A percentile compares a stretch with the other conserved stretches of the same genome.
Evolutionary conservation across 1,284 basidiomycete genomes (phyloP).

Genomic region (Cryptococcus sp.): DNA sequence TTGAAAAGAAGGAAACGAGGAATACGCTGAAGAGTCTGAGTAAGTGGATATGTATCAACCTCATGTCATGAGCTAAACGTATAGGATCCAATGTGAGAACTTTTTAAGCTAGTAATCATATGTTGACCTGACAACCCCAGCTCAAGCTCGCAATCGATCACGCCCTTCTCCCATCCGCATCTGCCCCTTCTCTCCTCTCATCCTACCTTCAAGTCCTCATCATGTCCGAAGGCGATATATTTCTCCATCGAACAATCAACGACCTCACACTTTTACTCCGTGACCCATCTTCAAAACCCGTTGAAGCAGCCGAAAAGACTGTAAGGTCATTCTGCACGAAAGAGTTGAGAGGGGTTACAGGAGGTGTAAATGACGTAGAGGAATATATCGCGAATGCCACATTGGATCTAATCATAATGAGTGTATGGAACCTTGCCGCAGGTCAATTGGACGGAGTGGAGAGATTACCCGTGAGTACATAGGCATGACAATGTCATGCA

Average conservation of each 20-base stretch:
- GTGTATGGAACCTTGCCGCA: conserved; percentile 36
- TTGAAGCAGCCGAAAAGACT: conserved; percentile 34
- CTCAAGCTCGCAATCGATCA: conserved; percentile 48
- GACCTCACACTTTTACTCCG: conserved; percentile 40
- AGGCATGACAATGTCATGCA: not conserved
- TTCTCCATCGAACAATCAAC: conserved; percentile 37
- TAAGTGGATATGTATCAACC: conserved; percentile 2
- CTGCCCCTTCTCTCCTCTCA: conserved; percentile 36
- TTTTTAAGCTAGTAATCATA: not conserved
- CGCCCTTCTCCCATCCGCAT: conserved; percentile 35
- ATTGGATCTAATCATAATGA: conserved; percentile 46
- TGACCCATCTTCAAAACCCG: conserved; percentile 22
- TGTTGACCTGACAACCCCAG: conserved; percentile 15
- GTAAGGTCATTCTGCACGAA: conserved; percentile 43
- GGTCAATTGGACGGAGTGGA: conserved; percentile 27
- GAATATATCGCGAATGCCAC: conserved; percentile 46
- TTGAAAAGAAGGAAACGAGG: conserved; percentile 40
- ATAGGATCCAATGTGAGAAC: conserved; percentile 39
- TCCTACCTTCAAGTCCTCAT: conserved; percentile 48
- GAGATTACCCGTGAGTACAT: conserved; percentile 38
- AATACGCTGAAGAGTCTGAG: conserved; percentile 40
- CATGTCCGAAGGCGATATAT: conserved; percentile 48
- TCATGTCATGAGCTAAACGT: not conserved
- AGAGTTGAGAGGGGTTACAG: conserved; percentile 38
- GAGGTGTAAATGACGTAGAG: conserved; percentile 38